A percentile compares a stretch with the other conserved stretches of the same genome.
These are phyloP conservation scores for Besnoitia besnoiti DNA, from an alignment of 169 alveolate genomes.

Conservation along the genomic window DNA sequence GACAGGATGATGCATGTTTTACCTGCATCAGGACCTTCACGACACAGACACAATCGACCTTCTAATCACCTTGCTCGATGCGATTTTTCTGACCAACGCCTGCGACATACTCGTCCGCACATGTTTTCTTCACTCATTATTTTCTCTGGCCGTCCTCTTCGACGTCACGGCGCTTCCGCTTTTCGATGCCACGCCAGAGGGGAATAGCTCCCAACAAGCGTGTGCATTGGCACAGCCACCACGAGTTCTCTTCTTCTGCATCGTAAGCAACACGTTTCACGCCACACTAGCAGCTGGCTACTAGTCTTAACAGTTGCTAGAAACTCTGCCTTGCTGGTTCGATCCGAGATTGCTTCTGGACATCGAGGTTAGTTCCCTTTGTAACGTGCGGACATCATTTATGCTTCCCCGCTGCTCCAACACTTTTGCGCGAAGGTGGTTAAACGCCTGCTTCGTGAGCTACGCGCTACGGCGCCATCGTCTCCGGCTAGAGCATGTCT, in stretches of 20 bases:
- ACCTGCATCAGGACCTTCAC: not conserved
- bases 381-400: not conserved
- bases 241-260: not conserved
- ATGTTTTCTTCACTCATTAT: constrained; percentile 25
- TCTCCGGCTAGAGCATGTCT: constrained; percentile 36
- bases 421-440: not conserved
- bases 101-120: constrained; percentile 34
- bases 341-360: constrained; percentile 5
- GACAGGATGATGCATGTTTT: not conserved
- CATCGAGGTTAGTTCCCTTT: not conserved
- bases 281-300: not conserved
- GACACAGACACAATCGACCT: constrained; percentile 1
- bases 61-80: not conserved
- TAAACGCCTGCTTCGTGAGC: not conserved
- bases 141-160: constrained; percentile 8
- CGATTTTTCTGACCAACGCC: not conserved
- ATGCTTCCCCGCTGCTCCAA: not conserved
- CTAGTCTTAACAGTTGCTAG: not conserved
- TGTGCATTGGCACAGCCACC: not conserved
- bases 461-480: not conserved
- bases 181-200: not conserved
- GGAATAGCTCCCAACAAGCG: not conserved
- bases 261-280: not conserved
- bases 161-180: not conserved
- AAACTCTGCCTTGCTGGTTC: constrained; percentile 22